phyloP scores from a whole-genome alignment of 805 yeast genomes.

The Monosporozyma unispora region DNA sequence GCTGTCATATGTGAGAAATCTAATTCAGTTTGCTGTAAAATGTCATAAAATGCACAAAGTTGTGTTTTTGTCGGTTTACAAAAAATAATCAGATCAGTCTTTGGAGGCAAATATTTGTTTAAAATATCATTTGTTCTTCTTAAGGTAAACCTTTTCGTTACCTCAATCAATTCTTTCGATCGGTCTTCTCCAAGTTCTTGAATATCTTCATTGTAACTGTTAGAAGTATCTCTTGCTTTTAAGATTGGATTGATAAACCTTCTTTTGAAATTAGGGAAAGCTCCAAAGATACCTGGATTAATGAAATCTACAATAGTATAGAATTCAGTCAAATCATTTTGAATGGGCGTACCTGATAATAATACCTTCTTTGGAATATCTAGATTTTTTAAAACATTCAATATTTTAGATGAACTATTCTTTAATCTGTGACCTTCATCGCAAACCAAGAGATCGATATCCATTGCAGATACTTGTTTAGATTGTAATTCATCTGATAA shows the following conservation, averaged over 20 bases:
- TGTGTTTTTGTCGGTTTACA: slow-evolving; percentile 68
- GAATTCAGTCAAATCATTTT: slow-evolving; percentile 81
- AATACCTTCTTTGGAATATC: slow-evolving; percentile 50
- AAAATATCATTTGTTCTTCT: slow-evolving; percentile 61
- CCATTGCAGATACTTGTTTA: slow-evolving; percentile 21
- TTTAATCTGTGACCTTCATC: slow-evolving; percentile 95
- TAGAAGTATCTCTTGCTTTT: slow-evolving; percentile 55
- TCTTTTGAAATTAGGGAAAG: slow-evolving; percentile 47
- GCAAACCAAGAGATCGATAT: slow-evolving; percentile 67
- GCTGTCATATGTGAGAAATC: slow-evolving; percentile 24
- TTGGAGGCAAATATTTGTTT: slow-evolving; percentile 55
- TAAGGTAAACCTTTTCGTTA: slow-evolving; percentile 60
- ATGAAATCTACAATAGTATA: slow-evolving; percentile 72
- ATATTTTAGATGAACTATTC: slow-evolving; percentile 59
- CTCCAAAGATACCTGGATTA: slow-evolving; percentile 76
- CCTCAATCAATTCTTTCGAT: slow-evolving; percentile 51
- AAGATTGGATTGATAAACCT: slow-evolving; percentile 62
- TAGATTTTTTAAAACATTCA: slow-evolving; percentile 51
- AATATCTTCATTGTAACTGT: slow-evolving; percentile 42
- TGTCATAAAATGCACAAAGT: slow-evolving; percentile 41
- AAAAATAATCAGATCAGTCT: slow-evolving; percentile 68
- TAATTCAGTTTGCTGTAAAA: slow-evolving; percentile 29
- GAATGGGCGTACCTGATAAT: slow-evolving; percentile 87
- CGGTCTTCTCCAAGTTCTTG: slow-evolving; percentile 50
- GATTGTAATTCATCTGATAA: slow-evolving; percentile 42